Base-by-base conservation (phyloP, 257 asterid species). In the Fraxinus quadrangulata region DNA sequence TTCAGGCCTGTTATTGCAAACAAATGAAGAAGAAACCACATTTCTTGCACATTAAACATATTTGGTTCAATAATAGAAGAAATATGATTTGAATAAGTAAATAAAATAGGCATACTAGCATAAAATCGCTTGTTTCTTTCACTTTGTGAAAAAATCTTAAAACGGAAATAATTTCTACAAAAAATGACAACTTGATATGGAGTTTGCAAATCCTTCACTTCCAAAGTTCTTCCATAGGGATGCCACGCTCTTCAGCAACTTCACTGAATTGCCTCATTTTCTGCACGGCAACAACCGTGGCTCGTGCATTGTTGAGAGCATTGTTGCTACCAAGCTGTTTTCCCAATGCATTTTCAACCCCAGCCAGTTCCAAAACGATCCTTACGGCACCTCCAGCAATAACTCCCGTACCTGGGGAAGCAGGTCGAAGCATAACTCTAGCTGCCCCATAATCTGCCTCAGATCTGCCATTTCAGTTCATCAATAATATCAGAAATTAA, bases 321-420 rank as follows among this genome's bases (percentile, higher is more conserved):
- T 95, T 95, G 88, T 93, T 86, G 86, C 99, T 91, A 17, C 99
- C 97, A 7, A 95, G 94, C 81, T 95, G 98, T 85, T 95, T 95
- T 12, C 98, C 99, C 36, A 95, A 84, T 3, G 99, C 99, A 31
- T 95, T 95, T 84, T 95, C 94, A 0, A 95, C 96, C 0, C 99
- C 98, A 0, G 99, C 99, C 89, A 95, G 34, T 72, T 95, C 99
- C 16, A 93, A 84, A 71, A 93, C 97, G 23, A 93, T 90, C 78
- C 98, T 84, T n/a, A 95, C 98, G 1, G 98, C 88, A 28, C 99
- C 99, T 36, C 99, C 99, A 5, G 99, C 99, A 71, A 95, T 93
- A 31, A 95, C 99, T 36, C 99, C 99, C 1, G 97, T 95, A 75
- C 99, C 99, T 0, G 99, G 98, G 0, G 97, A 87, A 47, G 98